Evolutionary conservation across 805 yeast genomes (phyloP).

Genomic region (Saturnispora quitensis): DNA sequence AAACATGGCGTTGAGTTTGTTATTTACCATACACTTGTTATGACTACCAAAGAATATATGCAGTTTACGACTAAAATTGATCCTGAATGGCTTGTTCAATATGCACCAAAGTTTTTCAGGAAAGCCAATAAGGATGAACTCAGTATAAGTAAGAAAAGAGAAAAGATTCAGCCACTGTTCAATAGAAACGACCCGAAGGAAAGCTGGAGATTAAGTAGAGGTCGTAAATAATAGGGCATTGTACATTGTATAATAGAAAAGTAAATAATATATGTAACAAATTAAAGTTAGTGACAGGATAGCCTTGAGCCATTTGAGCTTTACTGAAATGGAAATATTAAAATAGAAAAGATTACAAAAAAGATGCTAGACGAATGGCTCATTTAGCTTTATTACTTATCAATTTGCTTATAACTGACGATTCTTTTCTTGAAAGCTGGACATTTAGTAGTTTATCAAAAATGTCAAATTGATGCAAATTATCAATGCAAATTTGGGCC

Average conservation of each 20-base stretch:
- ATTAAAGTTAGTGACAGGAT: neutral
- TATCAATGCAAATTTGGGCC: slow-evolving; percentile 42
- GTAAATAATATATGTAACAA: neutral
- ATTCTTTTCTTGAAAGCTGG: slow-evolving; percentile 32
- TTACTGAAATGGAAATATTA: neutral
- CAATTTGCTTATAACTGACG: slow-evolving; percentile 18
- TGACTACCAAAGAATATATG: slow-evolving; percentile 88
- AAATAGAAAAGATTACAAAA: neutral
- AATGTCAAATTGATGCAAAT: slow-evolving; percentile 38
- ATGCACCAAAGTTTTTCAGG: slow-evolving; percentile 68
- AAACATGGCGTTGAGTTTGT: slow-evolving; percentile 60
- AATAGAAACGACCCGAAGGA: slow-evolving; percentile 51
- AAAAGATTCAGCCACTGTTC: slow-evolving; percentile 66
- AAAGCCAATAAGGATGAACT: slow-evolving; percentile 42
- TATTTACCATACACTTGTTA: slow-evolving; percentile 68
- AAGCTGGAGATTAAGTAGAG: slow-evolving; percentile 66
- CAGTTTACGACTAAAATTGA: slow-evolving; percentile 78
- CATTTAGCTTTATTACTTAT: slow-evolving; percentile 2
- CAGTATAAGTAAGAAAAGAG: slow-evolving; percentile 45
- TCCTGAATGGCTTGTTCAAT: slow-evolving; percentile 66
- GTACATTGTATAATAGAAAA: neutral
- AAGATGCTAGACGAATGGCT: neutral
- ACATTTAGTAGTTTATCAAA: slow-evolving; percentile 45
- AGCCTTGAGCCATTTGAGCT: no score
- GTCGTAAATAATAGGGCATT: slow-evolving; percentile 19